Conservation (phyloP, 2,329 filamentous ascomycete species). For the Ceratocystis variospora region DNA sequence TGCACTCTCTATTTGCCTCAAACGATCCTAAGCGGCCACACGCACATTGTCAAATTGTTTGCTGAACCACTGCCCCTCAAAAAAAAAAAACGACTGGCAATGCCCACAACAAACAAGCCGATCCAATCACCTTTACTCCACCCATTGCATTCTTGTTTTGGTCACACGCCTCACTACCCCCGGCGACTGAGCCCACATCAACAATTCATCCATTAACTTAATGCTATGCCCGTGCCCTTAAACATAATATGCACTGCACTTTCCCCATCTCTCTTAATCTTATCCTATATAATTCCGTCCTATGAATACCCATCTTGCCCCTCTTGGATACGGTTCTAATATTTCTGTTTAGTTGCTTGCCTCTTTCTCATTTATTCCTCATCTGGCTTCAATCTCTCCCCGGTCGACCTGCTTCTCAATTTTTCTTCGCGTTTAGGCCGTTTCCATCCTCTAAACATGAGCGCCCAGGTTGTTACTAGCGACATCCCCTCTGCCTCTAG, state of each 20-base stretch:
- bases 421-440: background rate
- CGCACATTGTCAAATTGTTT: background rate
- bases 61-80: background rate
- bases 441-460: constrained; percentile 14
- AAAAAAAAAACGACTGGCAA: background rate
- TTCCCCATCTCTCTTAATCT: background rate
- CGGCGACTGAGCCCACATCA: constrained; percentile 2
- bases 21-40: background rate
- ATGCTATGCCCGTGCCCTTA: constrained; percentile 3
- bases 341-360: background rate
- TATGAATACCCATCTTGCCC: background rate
- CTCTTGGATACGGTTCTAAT: background rate
- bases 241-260: background rate
- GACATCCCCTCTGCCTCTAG: constrained; percentile 38
- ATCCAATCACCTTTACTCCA: constrained; percentile 4
- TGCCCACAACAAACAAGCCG: background rate
- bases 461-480: constrained; percentile 38
- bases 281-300: background rate
- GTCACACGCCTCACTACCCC: constrained; percentile 10
- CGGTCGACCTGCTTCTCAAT: background rate
- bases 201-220: background rate
- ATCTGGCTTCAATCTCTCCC: background rate
- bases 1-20: background rate
- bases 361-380: background rate
- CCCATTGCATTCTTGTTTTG: background rate